These are phyloP conservation scores for Cryptococcus sp. DNA, from an alignment of 1,284 basidiomycete species.

Conservation along the genomic window DNA sequence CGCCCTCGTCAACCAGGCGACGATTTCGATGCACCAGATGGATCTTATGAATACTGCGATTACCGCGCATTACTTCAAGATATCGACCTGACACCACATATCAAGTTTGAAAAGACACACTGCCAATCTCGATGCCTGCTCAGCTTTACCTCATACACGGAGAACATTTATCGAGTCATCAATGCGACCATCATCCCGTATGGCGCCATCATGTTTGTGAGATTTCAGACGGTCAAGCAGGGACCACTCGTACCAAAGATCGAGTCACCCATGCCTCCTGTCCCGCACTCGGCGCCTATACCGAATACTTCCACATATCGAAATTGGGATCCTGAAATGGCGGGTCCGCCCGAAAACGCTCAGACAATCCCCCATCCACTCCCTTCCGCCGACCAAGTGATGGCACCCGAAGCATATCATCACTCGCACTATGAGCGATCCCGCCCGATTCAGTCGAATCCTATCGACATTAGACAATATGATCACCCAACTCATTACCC, in stretches of 20 bases:
- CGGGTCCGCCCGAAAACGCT: not conserved
- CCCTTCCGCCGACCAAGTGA: not conserved
- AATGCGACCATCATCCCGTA: slow-evolving; percentile 92
- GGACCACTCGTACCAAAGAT: slow-evolving; percentile 36
- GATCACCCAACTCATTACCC: too few relatives aligned
- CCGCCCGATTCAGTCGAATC: not conserved
- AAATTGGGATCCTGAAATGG: not conserved
- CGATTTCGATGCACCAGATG: slow-evolving; percentile 42
- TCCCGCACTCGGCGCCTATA: not conserved
- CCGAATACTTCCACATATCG: not conserved
- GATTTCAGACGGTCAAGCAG: slow-evolving; percentile 60
- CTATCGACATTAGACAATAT: slow-evolving; percentile 3
- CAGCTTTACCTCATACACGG: too few relatives aligned
- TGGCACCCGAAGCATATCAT: not conserved
- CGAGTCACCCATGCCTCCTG: not conserved
- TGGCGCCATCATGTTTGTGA: slow-evolving; percentile 59
- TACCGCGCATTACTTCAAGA: slow-evolving; percentile 76
- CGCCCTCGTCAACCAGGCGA: slow-evolving; percentile 48
- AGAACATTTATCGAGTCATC: slow-evolving; percentile 59
- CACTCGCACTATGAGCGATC: slow-evolving; percentile 2
- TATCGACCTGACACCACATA: slow-evolving; percentile 61
- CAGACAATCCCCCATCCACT: slow-evolving; percentile 3
- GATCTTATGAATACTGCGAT: slow-evolving; percentile 70
- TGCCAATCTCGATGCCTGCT: slow-evolving; percentile 56
- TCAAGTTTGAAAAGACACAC: slow-evolving; percentile 81